A percentile compares a stretch with the other conserved stretches of the same genome.
These are phyloP conservation scores for Trichoderma oligosporum DNA, from an alignment of 2,329 filamentous ascomycete species.

Conservation along the genomic window DNA sequence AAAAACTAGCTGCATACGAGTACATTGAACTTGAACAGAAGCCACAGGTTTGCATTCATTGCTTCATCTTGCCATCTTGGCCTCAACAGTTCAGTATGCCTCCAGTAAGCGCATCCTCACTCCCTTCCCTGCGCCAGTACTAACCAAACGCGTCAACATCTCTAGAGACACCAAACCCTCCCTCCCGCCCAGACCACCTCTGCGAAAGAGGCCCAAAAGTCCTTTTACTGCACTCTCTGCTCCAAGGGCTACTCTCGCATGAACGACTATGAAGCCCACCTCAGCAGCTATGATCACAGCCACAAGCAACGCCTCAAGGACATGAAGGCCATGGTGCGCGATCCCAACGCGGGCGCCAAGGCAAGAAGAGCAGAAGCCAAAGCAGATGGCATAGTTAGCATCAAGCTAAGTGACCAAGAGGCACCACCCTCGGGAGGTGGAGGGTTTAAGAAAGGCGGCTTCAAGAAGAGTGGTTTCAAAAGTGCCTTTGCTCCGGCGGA, in stretches of 20 bases:
- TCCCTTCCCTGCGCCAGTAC: constrained; percentile 39
- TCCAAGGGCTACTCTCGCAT: constrained; percentile 92
- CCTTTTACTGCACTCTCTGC: constrained; percentile 84
- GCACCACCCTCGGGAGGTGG: constrained; percentile 30
- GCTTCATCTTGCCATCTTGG: neutral
- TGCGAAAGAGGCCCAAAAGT: constrained; percentile 71
- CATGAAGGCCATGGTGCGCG: constrained; percentile 78
- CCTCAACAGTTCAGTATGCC: constrained; percentile 42
- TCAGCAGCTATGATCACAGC: constrained; percentile 90
- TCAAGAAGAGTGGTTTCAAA: constrained; percentile 82
- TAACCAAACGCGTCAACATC: constrained; percentile 32
- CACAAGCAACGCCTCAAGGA: constrained; percentile 88
- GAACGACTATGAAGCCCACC: constrained; percentile 94
- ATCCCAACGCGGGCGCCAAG: constrained; percentile 61
- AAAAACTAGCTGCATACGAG: no score
- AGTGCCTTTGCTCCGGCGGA: constrained; percentile 63
- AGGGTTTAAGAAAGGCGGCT: constrained; percentile 65
- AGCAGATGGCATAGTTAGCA: constrained; percentile 64
- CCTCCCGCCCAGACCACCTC: constrained; percentile 56
- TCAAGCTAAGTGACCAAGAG: constrained; percentile 52
- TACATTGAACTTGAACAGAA: no score
- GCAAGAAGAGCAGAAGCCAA: constrained; percentile 68
- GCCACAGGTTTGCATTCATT: no score
- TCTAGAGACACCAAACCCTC: constrained; percentile 55
- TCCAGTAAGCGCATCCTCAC: constrained; percentile 42